Base-by-base conservation (phyloP, 176 grass and related monocot genomes). In the Hordeum marinum region DNA sequence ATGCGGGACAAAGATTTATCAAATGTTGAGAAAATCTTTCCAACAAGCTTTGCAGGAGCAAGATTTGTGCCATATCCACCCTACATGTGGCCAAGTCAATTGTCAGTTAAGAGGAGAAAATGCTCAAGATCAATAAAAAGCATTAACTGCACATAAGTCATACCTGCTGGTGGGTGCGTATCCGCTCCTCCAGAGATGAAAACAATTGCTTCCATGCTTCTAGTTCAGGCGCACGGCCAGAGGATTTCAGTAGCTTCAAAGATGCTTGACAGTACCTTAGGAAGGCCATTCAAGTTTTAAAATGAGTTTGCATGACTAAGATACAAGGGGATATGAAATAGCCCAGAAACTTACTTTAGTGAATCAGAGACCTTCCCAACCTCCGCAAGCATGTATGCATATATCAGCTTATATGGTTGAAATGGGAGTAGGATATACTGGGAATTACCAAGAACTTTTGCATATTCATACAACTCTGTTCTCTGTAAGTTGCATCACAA, bases 331-430 rank as follows among this genome's bases (percentile, higher is more conserved):
- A 18, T 67, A 66, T 21, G 58, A 58, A 90, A 83, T 65, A 86
- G 72, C 62, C 35, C 58, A 48, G 11, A 15, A 79, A 12, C 85
- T 64, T 85, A 98, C 96, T 86, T 95, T 72, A 98, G 68, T 81
- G 96, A 92, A 83, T 95, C 93, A 76, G 93, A 88, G 81, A 98
- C 67, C 77, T 92, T 98, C 68, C 96, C 96, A 75, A 98, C 85
- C 85, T 98, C 96, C 65, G 85, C 91, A 83, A 98, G 93, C 96
- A 98, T 98, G 88, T 95, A 83, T 62, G 95, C 96, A 85, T 98
- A 98, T 70, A 98, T 83, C 55, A 98, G 85, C 87, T 98, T 98
- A 68, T 98, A 98, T 52, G 96, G 96, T 80, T 98, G 96, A 79
- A 98, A 94, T 34, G 89, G 83, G 52, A 94, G 82, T 25, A 95